Conservation (phyloP, 2,329 filamentous ascomycete genomes). For the Hortaea werneckii region DNA sequence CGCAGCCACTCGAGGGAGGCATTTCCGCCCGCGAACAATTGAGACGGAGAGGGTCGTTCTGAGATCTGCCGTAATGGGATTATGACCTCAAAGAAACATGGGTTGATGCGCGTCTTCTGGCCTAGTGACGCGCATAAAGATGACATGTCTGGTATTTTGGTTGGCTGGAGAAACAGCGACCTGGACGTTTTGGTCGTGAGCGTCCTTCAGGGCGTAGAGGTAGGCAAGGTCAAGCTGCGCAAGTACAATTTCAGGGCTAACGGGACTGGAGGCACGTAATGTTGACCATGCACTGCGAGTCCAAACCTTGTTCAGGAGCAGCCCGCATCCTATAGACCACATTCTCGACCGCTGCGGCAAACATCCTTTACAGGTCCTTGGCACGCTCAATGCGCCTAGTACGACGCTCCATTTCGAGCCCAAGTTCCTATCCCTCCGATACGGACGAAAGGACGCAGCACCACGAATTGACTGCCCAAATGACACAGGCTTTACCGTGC, state of each 20-base stretch:
- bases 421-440: constrained; percentile 56
- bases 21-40: constrained; percentile 94
- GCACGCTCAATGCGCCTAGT: constrained; percentile 59
- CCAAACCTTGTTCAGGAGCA: constrained; percentile 73
- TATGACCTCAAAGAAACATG: constrained; percentile 56
- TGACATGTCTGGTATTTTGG: constrained; percentile 69
- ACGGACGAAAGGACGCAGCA: constrained; percentile 40
- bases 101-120: constrained; percentile 97
- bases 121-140: constrained; percentile 68
- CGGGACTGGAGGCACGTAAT: constrained; percentile 51
- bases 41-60: constrained; percentile 89
- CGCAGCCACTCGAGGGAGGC: constrained; percentile 63
- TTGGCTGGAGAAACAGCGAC: constrained; percentile 91
- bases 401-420: constrained; percentile 48
- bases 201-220: constrained; percentile 82
- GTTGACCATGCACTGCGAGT: constrained; percentile 82
- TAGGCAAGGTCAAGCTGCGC: constrained; percentile 36
- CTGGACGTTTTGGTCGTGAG: constrained; percentile 84
- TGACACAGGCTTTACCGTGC: constrained; percentile 60
- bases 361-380: constrained; percentile 73
- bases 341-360: constrained; percentile 81
- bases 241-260: background rate
- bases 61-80: constrained; percentile 41
- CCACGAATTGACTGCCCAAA: constrained; percentile 62
- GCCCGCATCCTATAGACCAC: constrained; percentile 65